Evolutionary conservation across 352 stramenopile genomes (phyloP).

Genomic region (Globisporangium viniferum): DNA sequence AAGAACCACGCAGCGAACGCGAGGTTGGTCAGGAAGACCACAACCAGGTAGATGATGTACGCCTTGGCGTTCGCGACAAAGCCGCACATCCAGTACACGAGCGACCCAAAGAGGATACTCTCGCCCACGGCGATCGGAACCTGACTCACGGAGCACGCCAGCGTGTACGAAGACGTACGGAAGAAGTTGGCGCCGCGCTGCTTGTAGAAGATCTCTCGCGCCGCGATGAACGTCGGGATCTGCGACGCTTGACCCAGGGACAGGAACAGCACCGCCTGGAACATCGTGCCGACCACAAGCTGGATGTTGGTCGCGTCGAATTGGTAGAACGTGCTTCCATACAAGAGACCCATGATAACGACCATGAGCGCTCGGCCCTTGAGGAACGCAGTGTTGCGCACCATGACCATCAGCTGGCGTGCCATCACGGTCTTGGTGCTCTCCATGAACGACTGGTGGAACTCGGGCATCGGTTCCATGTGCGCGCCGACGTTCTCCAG

Average conservation of each 20-base stretch:
- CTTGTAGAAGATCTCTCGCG: constrained; percentile 70
- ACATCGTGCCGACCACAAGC: constrained; percentile 53
- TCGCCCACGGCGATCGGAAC: constrained; percentile 41
- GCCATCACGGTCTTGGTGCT: constrained; percentile 22
- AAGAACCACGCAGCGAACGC: constrained; percentile 39
- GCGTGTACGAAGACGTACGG: constrained; percentile 58
- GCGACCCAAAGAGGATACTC: constrained; percentile 63
- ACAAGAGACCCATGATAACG: constrained; percentile 38
- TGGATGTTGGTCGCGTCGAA: constrained; percentile 26
- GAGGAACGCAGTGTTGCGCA: constrained; percentile 32
- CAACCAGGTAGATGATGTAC: constrained; percentile 37
- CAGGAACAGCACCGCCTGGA: constrained; percentile 56
- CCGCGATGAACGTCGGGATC: constrained; percentile 62
- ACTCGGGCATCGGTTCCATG: constrained; percentile 58
- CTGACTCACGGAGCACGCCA: constrained; percentile 32
- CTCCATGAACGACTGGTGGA: constrained; percentile 28
- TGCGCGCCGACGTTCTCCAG: constrained; percentile 53
- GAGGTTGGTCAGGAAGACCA: constrained; percentile 37
- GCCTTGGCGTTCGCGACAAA: constrained; percentile 14
- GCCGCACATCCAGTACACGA: constrained; percentile 85
- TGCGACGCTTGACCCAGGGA: constrained; percentile 46
- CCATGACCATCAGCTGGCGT: constrained; percentile 50
- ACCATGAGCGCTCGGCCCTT: constrained; percentile 27
- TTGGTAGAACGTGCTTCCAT: constrained; percentile 36
- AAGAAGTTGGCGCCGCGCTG: constrained; percentile 79